Evolutionary conservation across 1,284 basidiomycete species (phyloP), one percentile per base, ranked within the genome.

Genomic region (Malassezia pachydermatis): DNA sequence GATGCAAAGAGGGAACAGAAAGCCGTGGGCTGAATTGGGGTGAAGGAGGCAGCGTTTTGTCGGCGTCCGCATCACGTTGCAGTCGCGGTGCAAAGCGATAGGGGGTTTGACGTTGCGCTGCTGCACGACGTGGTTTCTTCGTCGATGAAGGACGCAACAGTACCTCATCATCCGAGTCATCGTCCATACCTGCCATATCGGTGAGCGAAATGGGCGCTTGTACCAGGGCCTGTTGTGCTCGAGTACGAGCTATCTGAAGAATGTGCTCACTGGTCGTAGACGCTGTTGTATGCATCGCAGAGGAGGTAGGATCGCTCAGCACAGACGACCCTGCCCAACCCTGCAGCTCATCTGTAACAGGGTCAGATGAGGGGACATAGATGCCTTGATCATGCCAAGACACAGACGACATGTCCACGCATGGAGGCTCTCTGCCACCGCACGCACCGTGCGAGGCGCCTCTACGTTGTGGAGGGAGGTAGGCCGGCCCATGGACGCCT

Each of bases 311-410:
- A 5, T 20, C 34, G 5, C 34, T 3, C 5, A 8, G 28, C 28
- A 9, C 9, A 14, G 8, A 29, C 28, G 28, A 14, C 8, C 28
- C 28, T 9, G n/a, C n/a, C 3, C 39, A 10, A 3, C 45, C 37
- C 14, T 37, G 13, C 10, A 40, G 37, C 22, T 49, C 48, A 20
- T 49, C 48, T 25, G 19, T 25, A 8, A 33, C 30, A 2, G 32
- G 28, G 27, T 49, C 48, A 6, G 48, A 49, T 10, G 48, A 43
- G 2, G 48, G 48, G n/a, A n/a, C n/a, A n/a, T n/a, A n/a, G n/a
- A n/a, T n/a, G n/a, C n/a, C n/a, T n/a, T n/a, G n/a, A n/a, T n/a
- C n/a, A n/a, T n/a, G n/a, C n/a, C n/a, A n/a, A n/a, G n/a, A n/a
- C n/a, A n/a, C n/a, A n/a, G n/a, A n/a, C n/a, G n/a, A n/a, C n/a